These are phyloP conservation scores for Aspergillus nomiae DNA, from an alignment of 2,329 filamentous ascomycete species.

Conservation along the genomic window DNA sequence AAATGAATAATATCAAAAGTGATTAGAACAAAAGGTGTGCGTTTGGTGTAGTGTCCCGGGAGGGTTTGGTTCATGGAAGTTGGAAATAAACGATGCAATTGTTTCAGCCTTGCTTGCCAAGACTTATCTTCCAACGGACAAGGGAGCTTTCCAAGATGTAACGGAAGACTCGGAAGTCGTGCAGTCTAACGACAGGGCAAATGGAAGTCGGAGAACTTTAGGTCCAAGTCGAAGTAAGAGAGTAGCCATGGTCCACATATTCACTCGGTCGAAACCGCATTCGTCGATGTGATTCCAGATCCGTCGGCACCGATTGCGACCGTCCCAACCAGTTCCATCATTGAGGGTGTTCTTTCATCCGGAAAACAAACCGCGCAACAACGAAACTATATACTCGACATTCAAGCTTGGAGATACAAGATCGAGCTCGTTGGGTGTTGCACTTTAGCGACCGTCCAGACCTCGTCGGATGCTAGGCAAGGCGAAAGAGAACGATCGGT, in stretches of 20 bases:
- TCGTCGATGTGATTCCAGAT: slow-evolving; percentile 17
- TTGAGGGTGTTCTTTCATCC: slow-evolving; percentile 1
- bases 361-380: slow-evolving; percentile 8
- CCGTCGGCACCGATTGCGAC: slow-evolving; percentile 22
- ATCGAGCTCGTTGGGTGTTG: background rate
- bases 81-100: slow-evolving; percentile 1
- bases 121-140: slow-evolving; percentile 5
- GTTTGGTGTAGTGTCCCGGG: background rate
- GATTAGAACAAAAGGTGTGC: background rate
- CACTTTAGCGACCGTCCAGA: slow-evolving; percentile 7
- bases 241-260: slow-evolving; percentile 2
- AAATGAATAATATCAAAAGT: background rate
- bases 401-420: background rate
- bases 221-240: background rate
- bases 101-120: slow-evolving; percentile 16
- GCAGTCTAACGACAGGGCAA: background rate
- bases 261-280: slow-evolving; percentile 16
- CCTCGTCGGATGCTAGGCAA: slow-evolving; percentile 1
- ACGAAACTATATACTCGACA: slow-evolving; percentile 8
- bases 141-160: background rate
- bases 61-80: background rate
- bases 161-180: background rate
- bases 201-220: background rate
- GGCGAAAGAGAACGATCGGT: slow-evolving; percentile 11
- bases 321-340: slow-evolving; percentile 12